Base-by-base conservation (phyloP, 495 filamentous ascomycete genomes). In the Aspergillus cavernicola region DNA sequence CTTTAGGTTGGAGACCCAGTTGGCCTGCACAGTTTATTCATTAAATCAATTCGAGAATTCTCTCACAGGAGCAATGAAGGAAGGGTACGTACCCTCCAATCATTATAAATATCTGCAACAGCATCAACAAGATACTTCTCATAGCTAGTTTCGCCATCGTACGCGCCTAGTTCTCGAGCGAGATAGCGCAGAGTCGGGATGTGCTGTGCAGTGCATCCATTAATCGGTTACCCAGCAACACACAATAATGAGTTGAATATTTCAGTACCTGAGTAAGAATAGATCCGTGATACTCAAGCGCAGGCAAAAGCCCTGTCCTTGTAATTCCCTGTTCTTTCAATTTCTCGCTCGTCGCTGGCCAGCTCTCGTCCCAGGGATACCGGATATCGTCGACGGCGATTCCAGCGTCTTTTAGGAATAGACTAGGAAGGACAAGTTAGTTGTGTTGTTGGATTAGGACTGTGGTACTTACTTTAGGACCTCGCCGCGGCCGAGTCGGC, bases 101-200 rank as follows among this genome's bases (percentile, higher is more conserved):
- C 75, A 37, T 64, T 56, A 22, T 68, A 73, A 41, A 76, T 66
- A 58, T 78, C 75, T 13, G 70, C 60, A 3, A 76, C 69, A 6
- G 62, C 63, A 58, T 78, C 73, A 15, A 69, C 66, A 39, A 63
- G 54, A 35, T 73, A 77, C 59, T 69, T 75, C 57, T 75, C 73
- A 7, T 56, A 52, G 32, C 64, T 69, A 3, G 68, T 72, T 28
- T 66, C 50, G 3, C 69, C 71, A 36, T 75, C 70, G 50, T 75
- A 75, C 10, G 32, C 42, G 12, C 66, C 69, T 13, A 76, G 56
- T 15, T 70, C 63, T 8, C 69, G 52, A 9, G 67, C 62, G 40
- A 75, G 66, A 43, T 71, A 73, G 9, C 75, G 58, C 3, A 79
- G 45, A 20, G 69, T 76, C 0, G 74, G 65, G 6, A 71, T 55